Conservation (phyloP, 1,284 basidiomycete species). For the Phellinidium pouzarii region DNA sequence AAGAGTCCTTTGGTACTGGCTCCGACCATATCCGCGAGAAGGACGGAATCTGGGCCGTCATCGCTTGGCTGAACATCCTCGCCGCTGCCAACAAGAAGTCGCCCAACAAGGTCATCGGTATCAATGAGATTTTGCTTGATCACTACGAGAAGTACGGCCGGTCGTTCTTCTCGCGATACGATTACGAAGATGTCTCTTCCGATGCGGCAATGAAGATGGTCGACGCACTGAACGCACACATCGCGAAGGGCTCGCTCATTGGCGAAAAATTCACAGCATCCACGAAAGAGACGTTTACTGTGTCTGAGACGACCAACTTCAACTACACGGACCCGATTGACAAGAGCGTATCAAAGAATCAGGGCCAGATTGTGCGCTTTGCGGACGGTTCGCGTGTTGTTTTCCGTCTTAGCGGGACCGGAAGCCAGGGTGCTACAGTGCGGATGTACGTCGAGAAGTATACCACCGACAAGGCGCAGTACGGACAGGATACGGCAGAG, state of each 20-base stretch:
- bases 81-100: conserved; percentile 87
- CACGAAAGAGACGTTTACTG: conserved; percentile 69
- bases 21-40: conserved; percentile 99
- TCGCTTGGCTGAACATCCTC: conserved; percentile 97
- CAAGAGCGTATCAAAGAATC: conserved; percentile 87
- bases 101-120: conserved; percentile 68
- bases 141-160: conserved; percentile 94
- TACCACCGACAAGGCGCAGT: conserved; percentile 73
- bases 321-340: conserved; percentile 98
- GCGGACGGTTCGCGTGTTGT: conserved; percentile 90
- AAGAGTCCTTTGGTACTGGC: conserved; percentile 99
- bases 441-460: conserved; percentile 93
- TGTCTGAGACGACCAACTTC: conserved; percentile 82
- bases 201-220: conserved; percentile 87
- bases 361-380: conserved; percentile 92
- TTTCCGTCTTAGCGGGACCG: conserved; percentile 94
- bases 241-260: conserved; percentile 61
- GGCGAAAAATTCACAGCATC: conserved; percentile 63
- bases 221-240: conserved; percentile 65
- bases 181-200: conserved; percentile 96
- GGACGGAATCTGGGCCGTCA: conserved; percentile 96
- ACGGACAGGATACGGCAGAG: conserved; percentile 73
- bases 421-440: conserved; percentile 92
- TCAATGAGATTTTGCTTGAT: conserved; percentile 81
- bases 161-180: conserved; percentile 97